Evolutionary conservation across 768 basidiomycete genomes (phyloP), one percentile per base, ranked within the genome.

Genomic region (Kwoniella europaea): DNA sequence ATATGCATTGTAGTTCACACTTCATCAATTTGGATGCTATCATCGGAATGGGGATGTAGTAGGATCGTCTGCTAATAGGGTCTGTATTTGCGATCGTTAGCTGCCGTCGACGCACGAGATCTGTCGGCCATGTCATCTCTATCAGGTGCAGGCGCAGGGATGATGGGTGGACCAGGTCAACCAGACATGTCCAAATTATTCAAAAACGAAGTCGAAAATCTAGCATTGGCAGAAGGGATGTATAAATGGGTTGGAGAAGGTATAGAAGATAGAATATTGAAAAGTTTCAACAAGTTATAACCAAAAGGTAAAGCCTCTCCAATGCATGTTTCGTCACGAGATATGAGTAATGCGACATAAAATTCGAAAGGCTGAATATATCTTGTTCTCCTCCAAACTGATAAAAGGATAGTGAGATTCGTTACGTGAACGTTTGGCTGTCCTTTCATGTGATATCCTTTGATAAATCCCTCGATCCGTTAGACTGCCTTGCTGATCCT

Each of bases 141-240:
- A 24, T 78, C 78, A 7, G 84, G 80, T 7, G 83, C 79, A 52
- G 78, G 76, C 0, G 78, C 77, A 15, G 71, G 56, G 27, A 75
- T 69, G 43, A 77, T 76, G 75, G 76, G 78, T 5, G 84, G 79
- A 41, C 83, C 77, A 9, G 69, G 64, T 42, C 88, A 89, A 56
- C 93, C 94, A 79, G 96, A 98, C 81, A 94, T 88, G 83, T 87
- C 85, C 78, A 98, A 98, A 82, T 82, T 98, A 52, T 94, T 94
- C 87, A 92, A 92, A 75, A 89, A 90, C 6, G 97, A 99, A 84
- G 87, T 87, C 72, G 96, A 98, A 83, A 96, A 97, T 83, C 88
- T 99, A 20, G 92, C 93, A 74, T 91, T 98, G 76, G 89, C 94
- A 0, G 91, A 94, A 79, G 93, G 93, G 42, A 82, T 91, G 71